A percentile compares a stretch with the other conserved stretches of the same genome.
Conservation (phyloP, 148 eudicot genomes). For the Chenopodium formosanum region DNA sequence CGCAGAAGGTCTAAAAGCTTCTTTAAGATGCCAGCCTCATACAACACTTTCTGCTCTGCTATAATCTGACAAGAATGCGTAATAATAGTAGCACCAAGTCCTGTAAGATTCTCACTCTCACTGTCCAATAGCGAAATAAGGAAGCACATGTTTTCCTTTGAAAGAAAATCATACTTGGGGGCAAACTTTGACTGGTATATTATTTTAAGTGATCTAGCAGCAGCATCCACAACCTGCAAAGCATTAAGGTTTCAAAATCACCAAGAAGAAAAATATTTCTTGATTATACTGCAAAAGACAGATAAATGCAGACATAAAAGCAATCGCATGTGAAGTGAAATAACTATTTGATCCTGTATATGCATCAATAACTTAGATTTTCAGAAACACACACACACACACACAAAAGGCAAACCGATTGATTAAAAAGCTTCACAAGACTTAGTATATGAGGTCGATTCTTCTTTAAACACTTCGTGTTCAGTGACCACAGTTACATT, state of each 20-base stretch:
- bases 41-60: slow-evolving; percentile 63
- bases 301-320: not conserved
- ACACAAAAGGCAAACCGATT: not conserved
- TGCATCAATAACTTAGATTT: slow-evolving; percentile 1
- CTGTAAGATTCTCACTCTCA: slow-evolving; percentile 81
- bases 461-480: not conserved
- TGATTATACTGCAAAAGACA: not conserved
- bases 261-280: not conserved
- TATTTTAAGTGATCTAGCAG: slow-evolving; percentile 86
- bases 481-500: not conserved
- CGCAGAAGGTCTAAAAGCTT: slow-evolving; percentile 69
- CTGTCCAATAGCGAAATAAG: slow-evolving; percentile 71
- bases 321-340: not conserved
- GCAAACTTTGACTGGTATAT: slow-evolving; percentile 90
- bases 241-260: not conserved
- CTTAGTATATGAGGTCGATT: not conserved
- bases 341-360: not conserved
- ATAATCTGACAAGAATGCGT: slow-evolving; percentile 76
- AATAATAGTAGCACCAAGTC: slow-evolving; percentile 91
- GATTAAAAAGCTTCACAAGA: not conserved
- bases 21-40: slow-evolving; percentile 75
- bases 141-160: slow-evolving; percentile 61
- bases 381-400: not conserved
- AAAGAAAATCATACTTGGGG: slow-evolving; percentile 79
- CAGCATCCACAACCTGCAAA: slow-evolving; percentile 86